Evolutionary conservation across 768 basidiomycete species (phyloP).

Genomic region (Rhodotorula babjevae): DNA sequence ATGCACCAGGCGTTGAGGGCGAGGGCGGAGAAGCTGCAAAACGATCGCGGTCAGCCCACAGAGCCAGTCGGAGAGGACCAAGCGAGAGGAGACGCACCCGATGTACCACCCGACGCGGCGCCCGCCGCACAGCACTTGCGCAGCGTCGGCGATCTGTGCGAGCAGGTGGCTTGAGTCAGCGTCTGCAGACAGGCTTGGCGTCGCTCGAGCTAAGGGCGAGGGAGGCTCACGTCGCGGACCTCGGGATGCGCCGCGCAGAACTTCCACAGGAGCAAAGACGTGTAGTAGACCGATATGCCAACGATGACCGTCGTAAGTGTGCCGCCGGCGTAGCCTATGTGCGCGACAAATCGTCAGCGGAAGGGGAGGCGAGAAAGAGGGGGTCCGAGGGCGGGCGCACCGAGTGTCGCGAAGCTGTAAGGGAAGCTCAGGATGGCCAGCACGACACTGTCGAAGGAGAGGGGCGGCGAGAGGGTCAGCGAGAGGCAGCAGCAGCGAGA

Average conservation of each 20-base stretch:
- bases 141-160: constrained; percentile 21
- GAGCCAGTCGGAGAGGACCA: too few relatives aligned
- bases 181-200: background rate
- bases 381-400: background rate
- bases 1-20: constrained; percentile 36
- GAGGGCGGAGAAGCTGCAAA: constrained; percentile 28
- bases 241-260: constrained; percentile 37
- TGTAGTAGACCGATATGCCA: constrained; percentile 29
- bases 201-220: background rate
- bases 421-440: constrained; percentile 39
- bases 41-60: too few relatives aligned
- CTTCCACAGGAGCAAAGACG: constrained; percentile 37
- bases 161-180: background rate
- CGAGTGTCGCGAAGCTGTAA: constrained; percentile 32
- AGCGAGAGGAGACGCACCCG: constrained; percentile 5
- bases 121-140: constrained; percentile 17
- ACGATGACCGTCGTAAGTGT: constrained; percentile 21
- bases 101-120: constrained; percentile 30
- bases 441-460: constrained; percentile 7
- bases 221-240: constrained; percentile 20
- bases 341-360: background rate
- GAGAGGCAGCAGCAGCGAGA: background rate
- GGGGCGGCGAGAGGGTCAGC: constrained; percentile 3
- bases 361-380: background rate
- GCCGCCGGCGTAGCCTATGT: constrained; percentile 28